Evolutionary conservation across 2,329 filamentous ascomycete genomes (phyloP).

Genomic region (Neonectria coccinea): DNA sequence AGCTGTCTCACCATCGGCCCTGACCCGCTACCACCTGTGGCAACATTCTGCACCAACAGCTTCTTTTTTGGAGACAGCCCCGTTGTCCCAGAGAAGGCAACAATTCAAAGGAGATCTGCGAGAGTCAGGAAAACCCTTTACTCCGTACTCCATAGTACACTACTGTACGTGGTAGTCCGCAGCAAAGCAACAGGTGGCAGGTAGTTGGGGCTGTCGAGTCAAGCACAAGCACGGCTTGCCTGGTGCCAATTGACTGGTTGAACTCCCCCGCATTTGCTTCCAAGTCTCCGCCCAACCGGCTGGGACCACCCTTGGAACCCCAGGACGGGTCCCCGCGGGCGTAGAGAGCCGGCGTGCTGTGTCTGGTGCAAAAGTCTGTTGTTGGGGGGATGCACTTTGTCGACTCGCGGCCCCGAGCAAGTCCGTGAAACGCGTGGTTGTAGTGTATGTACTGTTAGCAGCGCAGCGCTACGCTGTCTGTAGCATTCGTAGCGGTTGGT

Average conservation of each 20-base stretch:
- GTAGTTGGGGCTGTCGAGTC: slow-evolving; percentile 30
- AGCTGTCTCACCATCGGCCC: slow-evolving; percentile 32
- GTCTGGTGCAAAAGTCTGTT: slow-evolving; percentile 26
- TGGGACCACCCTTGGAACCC: slow-evolving; percentile 39
- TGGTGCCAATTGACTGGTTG: slow-evolving; percentile 27
- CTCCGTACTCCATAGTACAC: not conserved
- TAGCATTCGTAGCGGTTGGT: slow-evolving; percentile 5
- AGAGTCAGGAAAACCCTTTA: slow-evolving; percentile 3
- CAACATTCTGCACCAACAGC: slow-evolving; percentile 6
- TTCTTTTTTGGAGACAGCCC: slow-evolving; percentile 1
- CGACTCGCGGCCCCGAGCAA: slow-evolving; percentile 38
- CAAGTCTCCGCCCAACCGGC: slow-evolving; percentile 42
- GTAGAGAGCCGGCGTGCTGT: slow-evolving; percentile 21
- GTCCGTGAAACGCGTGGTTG: slow-evolving; percentile 36
- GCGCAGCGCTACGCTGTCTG: slow-evolving; percentile 12
- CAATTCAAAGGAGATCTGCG: slow-evolving; percentile 3
- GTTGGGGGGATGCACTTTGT: slow-evolving; percentile 19
- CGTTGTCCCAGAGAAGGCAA: not conserved
- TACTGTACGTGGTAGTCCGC: not conserved
- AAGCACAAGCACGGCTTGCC: slow-evolving; percentile 30
- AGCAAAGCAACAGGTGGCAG: slow-evolving; percentile 15
- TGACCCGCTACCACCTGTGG: slow-evolving; percentile 29
- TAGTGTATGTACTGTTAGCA: slow-evolving; percentile 1
- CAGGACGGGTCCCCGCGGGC: slow-evolving; percentile 31
- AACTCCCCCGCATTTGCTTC: slow-evolving; percentile 44